phyloP scores from a whole-genome alignment of 257 asterid genomes.

The Euphrasia confusa region DNA sequence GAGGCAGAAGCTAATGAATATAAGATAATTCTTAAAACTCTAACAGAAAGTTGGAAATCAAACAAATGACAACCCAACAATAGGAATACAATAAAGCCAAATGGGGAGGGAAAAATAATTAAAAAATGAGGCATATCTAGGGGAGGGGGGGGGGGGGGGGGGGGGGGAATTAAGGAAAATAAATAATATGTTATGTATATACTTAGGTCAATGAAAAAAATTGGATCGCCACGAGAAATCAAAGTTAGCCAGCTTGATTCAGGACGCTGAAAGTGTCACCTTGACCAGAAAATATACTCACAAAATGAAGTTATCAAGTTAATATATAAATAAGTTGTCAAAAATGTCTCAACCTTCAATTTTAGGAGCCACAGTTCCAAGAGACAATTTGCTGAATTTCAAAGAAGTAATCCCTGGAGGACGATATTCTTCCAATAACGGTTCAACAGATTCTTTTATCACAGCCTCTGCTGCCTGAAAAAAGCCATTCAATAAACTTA shows the following conservation, averaged over 20 bases:
- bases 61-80: background rate
- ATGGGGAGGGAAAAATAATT: background rate
- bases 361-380: slow-evolving; percentile 98
- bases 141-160: background rate
- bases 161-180: too few relatives aligned
- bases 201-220: background rate
- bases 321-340: background rate
- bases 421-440: slow-evolving; percentile 90
- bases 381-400: slow-evolving; percentile 87
- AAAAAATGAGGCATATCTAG: background rate
- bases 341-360: slow-evolving; percentile 68
- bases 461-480: slow-evolving; percentile 96
- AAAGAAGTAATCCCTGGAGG: slow-evolving; percentile 82
- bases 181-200: background rate
- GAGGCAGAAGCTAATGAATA: slow-evolving; percentile 19
- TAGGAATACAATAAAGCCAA: background rate
- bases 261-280: background rate
- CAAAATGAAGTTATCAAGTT: background rate
- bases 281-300: background rate
- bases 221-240: background rate
- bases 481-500: slow-evolving; percentile 23
- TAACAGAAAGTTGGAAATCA: too few relatives aligned
- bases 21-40: slow-evolving; percentile 1
- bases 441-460: slow-evolving; percentile 91
- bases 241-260: background rate